Evolutionary conservation across 345 rosid species (phyloP).

Genomic region (Euphorbia lathyris): DNA sequence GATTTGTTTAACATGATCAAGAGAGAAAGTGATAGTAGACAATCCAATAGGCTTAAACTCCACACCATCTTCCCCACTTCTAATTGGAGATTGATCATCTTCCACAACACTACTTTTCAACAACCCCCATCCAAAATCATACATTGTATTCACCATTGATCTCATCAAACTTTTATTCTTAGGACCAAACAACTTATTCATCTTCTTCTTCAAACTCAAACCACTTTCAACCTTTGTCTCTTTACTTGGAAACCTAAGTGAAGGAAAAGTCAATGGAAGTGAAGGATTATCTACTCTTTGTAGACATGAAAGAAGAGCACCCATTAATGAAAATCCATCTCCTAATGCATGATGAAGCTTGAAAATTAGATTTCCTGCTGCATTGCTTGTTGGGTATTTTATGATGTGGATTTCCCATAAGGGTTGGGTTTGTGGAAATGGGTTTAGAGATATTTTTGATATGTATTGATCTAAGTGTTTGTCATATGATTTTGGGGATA

Average conservation of each 20-base stretch:
- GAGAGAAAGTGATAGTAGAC: conserved; percentile 32
- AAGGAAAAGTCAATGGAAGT: conserved; percentile 42
- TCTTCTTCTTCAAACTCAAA: not conserved
- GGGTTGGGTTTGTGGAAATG: conserved; percentile 39
- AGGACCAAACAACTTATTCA: not conserved
- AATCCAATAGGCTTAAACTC: conserved; percentile 32
- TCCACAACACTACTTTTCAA: conserved; percentile 37
- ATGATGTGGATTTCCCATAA: conserved; percentile 54
- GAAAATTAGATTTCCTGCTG: conserved; percentile 38
- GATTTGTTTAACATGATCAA: conserved; percentile 36
- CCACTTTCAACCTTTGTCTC: not conserved
- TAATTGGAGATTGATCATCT: conserved; percentile 35
- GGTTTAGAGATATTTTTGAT: conserved; percentile 26
- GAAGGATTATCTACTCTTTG: conserved; percentile 47
- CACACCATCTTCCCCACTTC: conserved; percentile 33
- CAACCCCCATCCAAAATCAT: conserved; percentile 40
- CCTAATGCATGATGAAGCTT: conserved; percentile 70
- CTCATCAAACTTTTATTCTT: conserved; percentile 6
- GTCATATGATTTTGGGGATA: conserved; percentile 35
- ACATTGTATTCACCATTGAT: conserved; percentile 24
- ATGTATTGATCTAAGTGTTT: conserved; percentile 30
- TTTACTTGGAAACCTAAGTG: conserved; percentile 1
- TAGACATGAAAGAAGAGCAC: conserved; percentile 52
- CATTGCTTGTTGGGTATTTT: conserved; percentile 38
- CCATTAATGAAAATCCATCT: conserved; percentile 54